A percentile compares a stretch with the other conserved stretches of the same genome.
Conservation (phyloP, 2,329 filamentous ascomycete genomes). For the Calonectria pteridis region DNA sequence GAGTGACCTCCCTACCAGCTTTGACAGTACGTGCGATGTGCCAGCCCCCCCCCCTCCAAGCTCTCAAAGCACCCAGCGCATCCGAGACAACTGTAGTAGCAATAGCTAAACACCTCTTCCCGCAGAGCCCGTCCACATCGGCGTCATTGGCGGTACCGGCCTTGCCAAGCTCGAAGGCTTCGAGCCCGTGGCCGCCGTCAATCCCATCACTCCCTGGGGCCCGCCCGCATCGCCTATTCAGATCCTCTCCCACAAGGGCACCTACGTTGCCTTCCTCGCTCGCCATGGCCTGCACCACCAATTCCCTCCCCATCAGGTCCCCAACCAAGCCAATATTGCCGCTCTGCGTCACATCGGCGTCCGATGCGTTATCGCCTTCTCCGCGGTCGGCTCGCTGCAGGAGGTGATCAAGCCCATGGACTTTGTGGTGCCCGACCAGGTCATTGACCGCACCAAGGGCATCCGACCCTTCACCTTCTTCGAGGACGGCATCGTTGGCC, state of each 20-base stretch:
- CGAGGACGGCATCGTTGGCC: constrained; percentile 89
- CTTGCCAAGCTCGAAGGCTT: constrained; percentile 90
- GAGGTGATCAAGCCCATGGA: constrained; percentile 96
- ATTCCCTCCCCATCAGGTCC: constrained; percentile 94
- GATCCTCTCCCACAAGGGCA: constrained; percentile 88
- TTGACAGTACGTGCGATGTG: constrained; percentile 63
- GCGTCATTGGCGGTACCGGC: constrained; percentile 93
- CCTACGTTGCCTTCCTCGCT: constrained; percentile 90
- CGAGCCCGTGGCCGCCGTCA: constrained; percentile 83
- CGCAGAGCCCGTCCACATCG: constrained; percentile 80
- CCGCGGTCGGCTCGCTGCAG: constrained; percentile 90
- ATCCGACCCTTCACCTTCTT: constrained; percentile 97
- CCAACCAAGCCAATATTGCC: constrained; percentile 95
- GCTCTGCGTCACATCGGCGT: constrained; percentile 93
- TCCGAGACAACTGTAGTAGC: neutral
- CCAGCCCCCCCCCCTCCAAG: constrained; percentile 7
- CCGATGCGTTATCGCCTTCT: constrained; percentile 92
- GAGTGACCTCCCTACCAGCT: constrained; percentile 68
- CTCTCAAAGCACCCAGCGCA: neutral
- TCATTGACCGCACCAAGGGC: constrained; percentile 98
- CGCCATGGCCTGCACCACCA: constrained; percentile 93
- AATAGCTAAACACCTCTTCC: constrained; percentile 33
- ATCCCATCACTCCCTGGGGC: constrained; percentile 89
- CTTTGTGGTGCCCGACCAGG: constrained; percentile 95
- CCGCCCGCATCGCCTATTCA: constrained; percentile 79